These are phyloP conservation scores for Talaromyces marneffei DNA, from an alignment of 2,329 filamentous ascomycete genomes.

Conservation along the genomic window DNA sequence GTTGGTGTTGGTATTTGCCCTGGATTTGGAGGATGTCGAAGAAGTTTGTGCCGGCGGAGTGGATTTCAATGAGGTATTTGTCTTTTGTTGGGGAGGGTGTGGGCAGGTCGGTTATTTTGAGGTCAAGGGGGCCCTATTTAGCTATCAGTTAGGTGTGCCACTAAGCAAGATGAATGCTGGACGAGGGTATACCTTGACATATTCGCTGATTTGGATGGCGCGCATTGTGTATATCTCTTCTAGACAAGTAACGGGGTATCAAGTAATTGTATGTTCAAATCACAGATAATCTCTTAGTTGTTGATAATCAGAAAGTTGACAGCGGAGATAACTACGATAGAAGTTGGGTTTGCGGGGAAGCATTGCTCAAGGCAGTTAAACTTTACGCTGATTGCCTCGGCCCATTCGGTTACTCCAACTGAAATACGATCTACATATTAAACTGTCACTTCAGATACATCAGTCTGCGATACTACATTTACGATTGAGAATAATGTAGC, in stretches of 20 bases:
- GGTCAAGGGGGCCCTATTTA: conserved; percentile 67
- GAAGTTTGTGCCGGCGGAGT: conserved; percentile 88
- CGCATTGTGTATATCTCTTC: conserved; percentile 53
- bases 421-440: background rate
- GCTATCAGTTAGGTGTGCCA: background rate
- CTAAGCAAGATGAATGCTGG: background rate
- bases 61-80: conserved; percentile 82
- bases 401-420: conserved; percentile 7
- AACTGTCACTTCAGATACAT: background rate
- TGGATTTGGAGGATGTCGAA: conserved; percentile 94
- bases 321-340: background rate
- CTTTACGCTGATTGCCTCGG: conserved; percentile 5
- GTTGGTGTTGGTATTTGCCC: conserved; percentile 92
- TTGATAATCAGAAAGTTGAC: background rate
- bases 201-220: conserved; percentile 67
- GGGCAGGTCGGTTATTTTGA: conserved; percentile 67
- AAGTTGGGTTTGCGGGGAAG: conserved; percentile 3
- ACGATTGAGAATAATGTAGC: background rate
- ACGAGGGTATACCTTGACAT: conserved; percentile 57
- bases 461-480: background rate
- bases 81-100: conserved; percentile 65
- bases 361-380: background rate
- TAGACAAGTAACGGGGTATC: background rate
- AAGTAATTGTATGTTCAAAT: background rate
- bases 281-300: background rate